These are phyloP conservation scores for Colletotrichum camelliae DNA, from an alignment of 2,329 filamentous ascomycete genomes.

Conservation along the genomic window DNA sequence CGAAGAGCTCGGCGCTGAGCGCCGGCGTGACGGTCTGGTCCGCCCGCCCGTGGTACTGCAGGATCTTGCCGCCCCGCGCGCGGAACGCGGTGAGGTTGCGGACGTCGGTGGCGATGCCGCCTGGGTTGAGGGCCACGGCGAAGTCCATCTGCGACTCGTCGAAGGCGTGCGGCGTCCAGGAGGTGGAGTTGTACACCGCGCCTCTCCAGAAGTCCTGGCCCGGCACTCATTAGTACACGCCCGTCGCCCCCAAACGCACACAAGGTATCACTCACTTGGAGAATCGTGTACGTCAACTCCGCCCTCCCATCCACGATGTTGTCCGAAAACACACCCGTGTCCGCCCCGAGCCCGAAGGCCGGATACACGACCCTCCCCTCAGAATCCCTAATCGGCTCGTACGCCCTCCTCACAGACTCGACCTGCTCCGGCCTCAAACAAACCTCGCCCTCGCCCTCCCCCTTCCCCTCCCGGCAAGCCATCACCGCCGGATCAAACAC, in stretches of 20 bases:
- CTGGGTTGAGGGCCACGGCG: conserved; percentile 39
- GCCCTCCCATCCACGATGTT: background rate
- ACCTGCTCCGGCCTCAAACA: background rate
- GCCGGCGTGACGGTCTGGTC: conserved; percentile 48
- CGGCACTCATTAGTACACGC: background rate
- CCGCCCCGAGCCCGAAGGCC: background rate
- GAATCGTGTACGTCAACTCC: background rate
- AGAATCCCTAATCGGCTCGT: conserved; percentile 33
- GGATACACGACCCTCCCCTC: conserved; percentile 35
- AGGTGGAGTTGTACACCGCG: conserved; percentile 43
- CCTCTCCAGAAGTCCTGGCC: conserved; percentile 8
- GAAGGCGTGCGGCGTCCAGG: conserved; percentile 38
- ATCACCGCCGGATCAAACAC: conserved; percentile 48
- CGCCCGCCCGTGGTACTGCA: conserved; percentile 51
- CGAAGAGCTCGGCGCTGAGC: conserved; percentile 52
- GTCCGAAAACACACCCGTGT: background rate
- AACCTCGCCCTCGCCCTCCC: background rate
- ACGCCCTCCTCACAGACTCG: background rate
- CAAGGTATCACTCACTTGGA: conserved; percentile 42
- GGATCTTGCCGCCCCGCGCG: conserved; percentile 45
- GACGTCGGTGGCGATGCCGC: conserved; percentile 40
- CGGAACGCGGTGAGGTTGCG: conserved; percentile 44
- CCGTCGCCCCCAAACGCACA: conserved; percentile 31
- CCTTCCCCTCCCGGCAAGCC: conserved; percentile 32
- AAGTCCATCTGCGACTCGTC: conserved; percentile 37